Conservation (phyloP, 305 asterid species). For the Plantago rigida region DNA sequence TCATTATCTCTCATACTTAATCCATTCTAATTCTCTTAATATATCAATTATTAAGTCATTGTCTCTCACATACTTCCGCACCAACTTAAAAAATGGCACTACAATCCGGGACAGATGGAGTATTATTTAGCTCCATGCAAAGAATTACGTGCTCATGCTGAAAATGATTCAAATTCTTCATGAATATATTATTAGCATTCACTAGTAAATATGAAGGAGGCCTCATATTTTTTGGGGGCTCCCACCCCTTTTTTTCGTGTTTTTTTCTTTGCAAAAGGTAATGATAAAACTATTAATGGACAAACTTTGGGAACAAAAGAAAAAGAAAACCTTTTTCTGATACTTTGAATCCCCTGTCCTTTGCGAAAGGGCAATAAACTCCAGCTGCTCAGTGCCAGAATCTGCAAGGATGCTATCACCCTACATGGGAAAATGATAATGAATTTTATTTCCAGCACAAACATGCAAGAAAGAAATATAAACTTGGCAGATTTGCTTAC, state of each 20-base stretch:
- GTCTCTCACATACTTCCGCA: too few relatives aligned
- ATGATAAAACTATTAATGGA: not conserved
- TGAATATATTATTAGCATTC: not conserved
- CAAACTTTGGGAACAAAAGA: not conserved
- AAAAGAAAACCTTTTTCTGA: conserved; percentile 57
- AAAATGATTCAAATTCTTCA: conserved; percentile 11
- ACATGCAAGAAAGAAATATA: conserved; percentile 12
- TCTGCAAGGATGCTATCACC: conserved; percentile 94
- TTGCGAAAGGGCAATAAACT: conserved; percentile 94
- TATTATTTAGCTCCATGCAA: conserved; percentile 9
- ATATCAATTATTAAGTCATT: too few relatives aligned
- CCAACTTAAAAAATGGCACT: too few relatives aligned
- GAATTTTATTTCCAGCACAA: conserved; percentile 13
- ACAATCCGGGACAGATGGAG: too few relatives aligned
- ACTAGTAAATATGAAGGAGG: too few relatives aligned
- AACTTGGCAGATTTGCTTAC: not conserved
- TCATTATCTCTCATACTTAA: too few relatives aligned
- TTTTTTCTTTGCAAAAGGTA: conserved; percentile 7
- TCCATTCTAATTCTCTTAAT: too few relatives aligned
- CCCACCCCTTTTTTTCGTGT: too few relatives aligned
- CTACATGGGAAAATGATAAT: conserved; percentile 33
- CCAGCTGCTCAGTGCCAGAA: conserved; percentile 96
- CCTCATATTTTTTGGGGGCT: too few relatives aligned
- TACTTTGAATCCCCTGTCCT: conserved; percentile 85
- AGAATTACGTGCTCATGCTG: conserved; percentile 12